These are phyloP conservation scores for Noccaea bulbosa DNA, from an alignment of 345 rosid species.

Conservation along the genomic window DNA sequence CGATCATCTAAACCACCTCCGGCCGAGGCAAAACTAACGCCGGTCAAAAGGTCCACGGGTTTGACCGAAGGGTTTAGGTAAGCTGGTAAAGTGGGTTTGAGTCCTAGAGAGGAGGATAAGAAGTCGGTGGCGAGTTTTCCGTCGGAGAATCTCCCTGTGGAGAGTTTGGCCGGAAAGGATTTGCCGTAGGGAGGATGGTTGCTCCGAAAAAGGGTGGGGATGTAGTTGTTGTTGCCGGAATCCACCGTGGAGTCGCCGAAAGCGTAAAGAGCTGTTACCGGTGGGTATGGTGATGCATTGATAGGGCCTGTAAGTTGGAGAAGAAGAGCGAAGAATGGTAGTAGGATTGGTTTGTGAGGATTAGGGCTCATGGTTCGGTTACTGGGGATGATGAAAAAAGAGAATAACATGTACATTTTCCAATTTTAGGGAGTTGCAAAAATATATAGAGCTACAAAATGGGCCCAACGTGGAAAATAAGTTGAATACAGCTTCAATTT, in stretches of 20 bases:
- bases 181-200: constrained; percentile 44
- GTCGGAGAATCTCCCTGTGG: constrained; percentile 49
- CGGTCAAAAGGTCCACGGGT: constrained; percentile 40
- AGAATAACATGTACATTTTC: neutral
- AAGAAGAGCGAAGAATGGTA: constrained; percentile 30
- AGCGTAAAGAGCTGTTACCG: constrained; percentile 39
- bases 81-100: constrained; percentile 47
- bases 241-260: constrained; percentile 52
- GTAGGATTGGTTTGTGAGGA: constrained; percentile 13
- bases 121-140: constrained; percentile 49
- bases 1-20: constrained; percentile 46
- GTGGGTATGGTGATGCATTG: constrained; percentile 41
- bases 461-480: neutral
- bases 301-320: constrained; percentile 20
- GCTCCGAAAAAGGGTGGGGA: constrained; percentile 30
- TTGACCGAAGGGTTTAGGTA: constrained; percentile 41
- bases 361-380: constrained; percentile 32
- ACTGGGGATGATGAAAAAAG: constrained; percentile 17
- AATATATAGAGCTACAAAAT: neutral
- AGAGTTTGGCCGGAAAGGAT: constrained; percentile 38
- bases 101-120: constrained; percentile 36
- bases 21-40: constrained; percentile 49
- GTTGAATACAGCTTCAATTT: neutral
- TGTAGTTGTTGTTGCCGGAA: constrained; percentile 47
- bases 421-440: neutral